A percentile compares a stretch with the other conserved stretches of the same genome.
Conservation (phyloP, 176 grass and related monocot genomes). For the Triticum turgidum region DNA sequence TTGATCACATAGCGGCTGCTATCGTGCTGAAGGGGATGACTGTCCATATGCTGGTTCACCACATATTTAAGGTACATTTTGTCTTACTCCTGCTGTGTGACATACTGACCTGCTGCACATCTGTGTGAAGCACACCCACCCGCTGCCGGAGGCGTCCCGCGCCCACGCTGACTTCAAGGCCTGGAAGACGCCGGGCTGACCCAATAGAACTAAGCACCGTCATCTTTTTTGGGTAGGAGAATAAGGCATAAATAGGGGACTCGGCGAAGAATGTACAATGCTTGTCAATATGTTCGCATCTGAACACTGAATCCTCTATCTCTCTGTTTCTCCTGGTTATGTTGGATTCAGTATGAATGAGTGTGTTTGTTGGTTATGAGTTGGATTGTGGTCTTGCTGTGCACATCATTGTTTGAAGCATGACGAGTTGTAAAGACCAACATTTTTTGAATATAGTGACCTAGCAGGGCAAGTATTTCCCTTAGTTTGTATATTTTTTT, state of each 20-base stretch:
- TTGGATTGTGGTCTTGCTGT: not conserved
- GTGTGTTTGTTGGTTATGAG: not conserved
- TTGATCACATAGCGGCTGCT: too few species aligned
- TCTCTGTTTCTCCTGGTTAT: not conserved
- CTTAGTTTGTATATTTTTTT: too few species aligned
- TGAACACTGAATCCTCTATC: not conserved
- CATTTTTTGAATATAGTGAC: too few species aligned
- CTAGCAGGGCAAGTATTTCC: too few species aligned
- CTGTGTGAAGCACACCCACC: slow-evolving; percentile 56
- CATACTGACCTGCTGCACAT: slow-evolving; percentile 25
- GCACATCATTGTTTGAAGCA: not conserved
- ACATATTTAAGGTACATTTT: too few species aligned
- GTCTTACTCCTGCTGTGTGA: not conserved
- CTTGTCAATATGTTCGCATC: not conserved
- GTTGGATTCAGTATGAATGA: not conserved
- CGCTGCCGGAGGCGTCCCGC: slow-evolving; percentile 46
- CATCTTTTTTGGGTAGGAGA: not conserved
- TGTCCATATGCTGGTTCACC: too few species aligned
- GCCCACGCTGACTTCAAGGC: slow-evolving; percentile 61
- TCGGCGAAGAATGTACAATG: not conserved
- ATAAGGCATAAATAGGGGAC: not conserved
- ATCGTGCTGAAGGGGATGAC: too few species aligned
- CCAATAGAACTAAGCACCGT: slow-evolving; percentile 31
- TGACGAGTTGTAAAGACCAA: too few species aligned
- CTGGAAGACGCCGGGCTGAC: slow-evolving; percentile 62